phyloP scores from a whole-genome alignment of 306 rosid genomes.

The Senna tora region DNA sequence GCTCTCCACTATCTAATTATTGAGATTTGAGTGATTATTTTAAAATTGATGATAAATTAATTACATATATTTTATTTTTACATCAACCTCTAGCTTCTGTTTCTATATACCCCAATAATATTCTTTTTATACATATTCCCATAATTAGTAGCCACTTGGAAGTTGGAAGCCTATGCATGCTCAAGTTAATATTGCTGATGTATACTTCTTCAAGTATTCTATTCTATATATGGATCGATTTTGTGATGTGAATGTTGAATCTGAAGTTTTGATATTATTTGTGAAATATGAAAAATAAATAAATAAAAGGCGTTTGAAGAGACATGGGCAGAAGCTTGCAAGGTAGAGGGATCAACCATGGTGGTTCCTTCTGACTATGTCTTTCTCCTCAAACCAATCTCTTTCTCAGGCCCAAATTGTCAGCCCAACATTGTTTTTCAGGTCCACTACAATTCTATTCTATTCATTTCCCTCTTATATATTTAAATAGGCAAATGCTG shows the following conservation, averaged over 20 bases:
- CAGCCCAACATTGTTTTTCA: constrained; percentile 62
- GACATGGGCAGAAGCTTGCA: constrained; percentile 80
- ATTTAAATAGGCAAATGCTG: too few relatives aligned
- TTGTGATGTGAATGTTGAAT: not conserved
- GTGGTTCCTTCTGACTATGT: constrained; percentile 70
- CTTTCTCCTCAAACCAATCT: constrained; percentile 61
- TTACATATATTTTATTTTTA: too few relatives aligned
- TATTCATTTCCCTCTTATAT: not conserved
- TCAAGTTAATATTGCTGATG: not conserved
- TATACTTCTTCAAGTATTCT: not conserved
- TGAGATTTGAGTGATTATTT: too few relatives aligned
- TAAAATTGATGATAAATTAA: too few relatives aligned
- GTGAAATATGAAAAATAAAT: not conserved
- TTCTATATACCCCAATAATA: too few relatives aligned
- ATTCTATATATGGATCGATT: not conserved
- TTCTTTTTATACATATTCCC: too few relatives aligned
- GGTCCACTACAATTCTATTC: constrained; percentile 45
- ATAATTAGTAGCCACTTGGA: too few relatives aligned
- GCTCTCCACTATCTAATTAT: too few relatives aligned
- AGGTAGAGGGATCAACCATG: constrained; percentile 60
- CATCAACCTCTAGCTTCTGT: too few relatives aligned
- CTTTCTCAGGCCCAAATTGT: constrained; percentile 67
- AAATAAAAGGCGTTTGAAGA: constrained; percentile 61
- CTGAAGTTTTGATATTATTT: not conserved
- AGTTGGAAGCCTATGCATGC: too few relatives aligned